Percentiles rank a stretch among this genome's conserved stretches.
Evolutionary conservation across 75 land plant species (phyloP).

Genomic region (Sequoiadendron giganteum): DNA sequence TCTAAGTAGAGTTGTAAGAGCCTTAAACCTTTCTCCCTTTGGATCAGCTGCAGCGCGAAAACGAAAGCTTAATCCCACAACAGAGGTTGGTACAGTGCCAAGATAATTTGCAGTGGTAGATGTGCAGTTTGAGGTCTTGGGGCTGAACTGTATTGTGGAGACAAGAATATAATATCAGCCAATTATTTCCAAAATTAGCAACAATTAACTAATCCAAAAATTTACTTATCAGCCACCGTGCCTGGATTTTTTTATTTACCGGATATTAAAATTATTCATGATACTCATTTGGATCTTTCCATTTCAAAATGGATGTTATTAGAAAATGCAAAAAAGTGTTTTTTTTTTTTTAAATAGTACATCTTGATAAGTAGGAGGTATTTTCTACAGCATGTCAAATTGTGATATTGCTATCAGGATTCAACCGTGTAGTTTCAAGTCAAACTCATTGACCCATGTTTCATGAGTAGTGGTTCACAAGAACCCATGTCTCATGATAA

Average conservation of each 20-base stretch:
- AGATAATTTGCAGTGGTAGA: constrained; percentile 25
- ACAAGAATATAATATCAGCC: neutral
- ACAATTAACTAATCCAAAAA: neutral
- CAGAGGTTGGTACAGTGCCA: constrained; percentile 61
- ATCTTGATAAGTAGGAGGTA: too few species aligned
- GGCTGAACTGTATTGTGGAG: neutral
- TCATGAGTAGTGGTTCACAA: too few species aligned
- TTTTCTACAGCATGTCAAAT: too few species aligned
- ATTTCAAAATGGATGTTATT: neutral
- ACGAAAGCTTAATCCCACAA: constrained; percentile 67
- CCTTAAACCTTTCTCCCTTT: constrained; percentile 51
- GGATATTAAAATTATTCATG: neutral
- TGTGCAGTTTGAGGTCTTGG: neutral
- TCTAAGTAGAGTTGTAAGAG: constrained; percentile 52
- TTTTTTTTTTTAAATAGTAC: neutral
- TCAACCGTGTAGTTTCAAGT: too few species aligned
- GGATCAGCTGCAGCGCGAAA: constrained; percentile 50
- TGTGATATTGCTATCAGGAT: too few species aligned
- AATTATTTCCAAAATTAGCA: neutral
- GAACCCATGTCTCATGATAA: too few species aligned
- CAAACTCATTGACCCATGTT: too few species aligned
- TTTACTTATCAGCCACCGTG: neutral
- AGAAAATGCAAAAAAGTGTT: neutral
- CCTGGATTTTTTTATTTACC: neutral
- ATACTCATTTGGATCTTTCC: neutral